Percentiles rank a stretch among this genome's conserved stretches.
Conservation (phyloP, 371 early-diverging fungal species). For the Mortierella sp. region DNA sequence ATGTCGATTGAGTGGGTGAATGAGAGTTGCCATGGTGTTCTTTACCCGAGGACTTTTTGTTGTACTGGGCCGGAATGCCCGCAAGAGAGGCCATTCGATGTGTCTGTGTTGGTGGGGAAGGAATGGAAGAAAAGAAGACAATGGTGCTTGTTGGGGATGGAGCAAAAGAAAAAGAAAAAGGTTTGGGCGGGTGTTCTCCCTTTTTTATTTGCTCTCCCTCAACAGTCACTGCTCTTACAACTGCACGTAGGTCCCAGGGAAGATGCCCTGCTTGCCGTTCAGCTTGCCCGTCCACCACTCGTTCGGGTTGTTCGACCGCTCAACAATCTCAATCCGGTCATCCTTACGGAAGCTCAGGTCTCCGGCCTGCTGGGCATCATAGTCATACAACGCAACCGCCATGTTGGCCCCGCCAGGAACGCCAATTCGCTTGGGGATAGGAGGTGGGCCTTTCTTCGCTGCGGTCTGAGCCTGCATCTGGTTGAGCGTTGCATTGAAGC, state of each 20-base stretch:
- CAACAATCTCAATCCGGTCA: constrained; percentile 75
- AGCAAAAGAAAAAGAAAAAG: neutral
- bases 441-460: constrained; percentile 43
- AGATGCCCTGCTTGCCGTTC: constrained; percentile 73
- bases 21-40: too few species aligned
- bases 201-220: neutral
- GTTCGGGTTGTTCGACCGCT: constrained; percentile 68
- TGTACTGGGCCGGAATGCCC: constrained; percentile 55
- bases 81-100: constrained; percentile 37
- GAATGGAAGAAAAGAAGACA: constrained; percentile 1
- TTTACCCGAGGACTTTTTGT: constrained; percentile 59
- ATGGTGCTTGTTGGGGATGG: neutral
- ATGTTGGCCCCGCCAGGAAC: constrained; percentile 26
- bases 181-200: neutral
- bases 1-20: neutral
- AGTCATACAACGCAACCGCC: constrained; percentile 80
- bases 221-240: neutral
- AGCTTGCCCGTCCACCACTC: constrained; percentile 85
- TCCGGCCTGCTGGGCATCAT: constrained; percentile 75
- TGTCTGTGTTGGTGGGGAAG: neutral
- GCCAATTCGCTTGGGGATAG: constrained; percentile 35
- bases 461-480: constrained; percentile 18
- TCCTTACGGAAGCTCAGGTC: constrained; percentile 77
- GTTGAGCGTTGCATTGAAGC: constrained; percentile 14
- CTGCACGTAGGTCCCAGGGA: constrained; percentile 70